phyloP scores from a whole-genome alignment of 495 filamentous ascomycete species.

The Astrothelium macrocarpum region DNA sequence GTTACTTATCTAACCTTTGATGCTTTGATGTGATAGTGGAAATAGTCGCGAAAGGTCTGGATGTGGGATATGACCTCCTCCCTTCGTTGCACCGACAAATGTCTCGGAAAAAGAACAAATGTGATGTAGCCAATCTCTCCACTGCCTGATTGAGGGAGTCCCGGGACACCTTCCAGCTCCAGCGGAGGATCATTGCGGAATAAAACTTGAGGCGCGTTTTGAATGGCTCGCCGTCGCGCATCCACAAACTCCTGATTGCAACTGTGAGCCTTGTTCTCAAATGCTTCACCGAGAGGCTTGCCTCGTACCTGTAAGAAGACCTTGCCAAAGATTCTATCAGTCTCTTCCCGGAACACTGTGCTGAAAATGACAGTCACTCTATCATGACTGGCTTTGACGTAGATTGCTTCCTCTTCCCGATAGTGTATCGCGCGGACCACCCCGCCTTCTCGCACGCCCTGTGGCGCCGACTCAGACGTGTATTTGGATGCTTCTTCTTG shows the following conservation, averaged over 20 bases:
- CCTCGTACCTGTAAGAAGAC: conserved; percentile 84
- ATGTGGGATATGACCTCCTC: conserved; percentile 96
- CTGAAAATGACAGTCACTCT: conserved; percentile 98
- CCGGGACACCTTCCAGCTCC: conserved; percentile 77
- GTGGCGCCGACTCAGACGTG: conserved; percentile 81
- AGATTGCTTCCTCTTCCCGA: conserved; percentile 98
- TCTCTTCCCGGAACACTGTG: conserved; percentile 95
- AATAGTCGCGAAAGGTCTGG: conserved; percentile 99
- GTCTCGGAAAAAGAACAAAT: conserved; percentile 94
- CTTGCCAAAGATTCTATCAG: conserved; percentile 92
- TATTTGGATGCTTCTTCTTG: conserved; percentile 82
- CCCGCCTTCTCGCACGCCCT: conserved; percentile 77
- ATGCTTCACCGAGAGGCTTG: conserved; percentile 46
- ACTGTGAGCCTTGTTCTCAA: neutral
- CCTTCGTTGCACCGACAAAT: conserved; percentile 79
- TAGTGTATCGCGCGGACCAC: conserved; percentile 96
- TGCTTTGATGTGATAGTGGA: conserved; percentile 99
- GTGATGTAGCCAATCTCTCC: conserved; percentile 94
- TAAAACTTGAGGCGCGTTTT: conserved; percentile 97
- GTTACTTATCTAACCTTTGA: conserved; percentile 49
- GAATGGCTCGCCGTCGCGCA: conserved; percentile 83
- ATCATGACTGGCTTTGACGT: conserved; percentile 94
- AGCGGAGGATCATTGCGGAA: conserved; percentile 91
- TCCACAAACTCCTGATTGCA: conserved; percentile 82
- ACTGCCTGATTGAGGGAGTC: conserved; percentile 57